Conservation (phyloP, 495 filamentous ascomycete species). For the Podospora australis region DNA sequence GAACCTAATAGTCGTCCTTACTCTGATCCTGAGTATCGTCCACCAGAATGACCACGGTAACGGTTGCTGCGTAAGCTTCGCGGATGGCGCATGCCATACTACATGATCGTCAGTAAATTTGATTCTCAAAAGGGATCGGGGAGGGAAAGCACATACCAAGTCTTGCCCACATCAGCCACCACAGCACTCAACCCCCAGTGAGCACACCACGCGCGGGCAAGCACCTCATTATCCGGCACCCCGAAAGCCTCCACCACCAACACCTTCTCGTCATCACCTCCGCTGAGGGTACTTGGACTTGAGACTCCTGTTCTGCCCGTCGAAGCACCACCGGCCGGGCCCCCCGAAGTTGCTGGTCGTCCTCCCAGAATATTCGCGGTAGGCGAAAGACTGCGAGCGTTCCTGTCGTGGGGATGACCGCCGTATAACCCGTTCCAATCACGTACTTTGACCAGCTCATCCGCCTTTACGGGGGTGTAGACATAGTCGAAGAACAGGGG, state of each 20-base stretch:
- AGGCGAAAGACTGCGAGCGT: slow-evolving; percentile 18
- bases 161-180: slow-evolving; percentile 57
- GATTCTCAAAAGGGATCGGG: slow-evolving; percentile 2
- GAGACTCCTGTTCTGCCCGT: slow-evolving; percentile 3
- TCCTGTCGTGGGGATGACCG: slow-evolving; percentile 11
- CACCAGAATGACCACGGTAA: slow-evolving; percentile 63
- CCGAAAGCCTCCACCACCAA: slow-evolving; percentile 66
- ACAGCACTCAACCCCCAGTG: slow-evolving; percentile 63
- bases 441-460: slow-evolving; percentile 53
- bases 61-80: slow-evolving; percentile 62
- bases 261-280: slow-evolving; percentile 49
- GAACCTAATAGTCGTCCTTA: slow-evolving; percentile 22
- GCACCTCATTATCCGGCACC: slow-evolving; percentile 63
- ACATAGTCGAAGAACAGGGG: slow-evolving; percentile 63
- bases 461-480: slow-evolving; percentile 46
- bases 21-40: slow-evolving; percentile 22
- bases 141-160: slow-evolving; percentile 47
- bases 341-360: not conserved
- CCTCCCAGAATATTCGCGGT: slow-evolving; percentile 1
- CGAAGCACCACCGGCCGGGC: not conserved
- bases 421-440: slow-evolving; percentile 49
- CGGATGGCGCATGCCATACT: slow-evolving; percentile 63
- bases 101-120: slow-evolving; percentile 12
- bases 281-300: slow-evolving; percentile 15
- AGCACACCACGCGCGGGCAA: slow-evolving; percentile 66